Evolutionary conservation across 2,329 filamentous ascomycete species (phyloP).

Genomic region (Aspergillus spinulosporus): DNA sequence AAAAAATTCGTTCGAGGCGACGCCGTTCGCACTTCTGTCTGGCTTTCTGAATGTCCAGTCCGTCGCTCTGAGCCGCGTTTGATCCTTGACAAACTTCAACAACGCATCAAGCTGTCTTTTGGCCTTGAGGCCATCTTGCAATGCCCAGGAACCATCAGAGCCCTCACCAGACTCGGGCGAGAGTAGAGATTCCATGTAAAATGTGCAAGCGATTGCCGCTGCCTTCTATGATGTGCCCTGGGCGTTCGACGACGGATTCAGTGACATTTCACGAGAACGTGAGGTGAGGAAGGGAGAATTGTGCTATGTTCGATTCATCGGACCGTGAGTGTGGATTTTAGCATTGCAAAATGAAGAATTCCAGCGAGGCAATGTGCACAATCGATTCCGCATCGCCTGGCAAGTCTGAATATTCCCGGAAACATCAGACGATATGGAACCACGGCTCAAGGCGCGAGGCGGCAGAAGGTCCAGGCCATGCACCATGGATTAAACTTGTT

Average conservation of each 20-base stretch:
- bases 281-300: background rate
- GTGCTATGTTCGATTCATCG: too few relatives aligned
- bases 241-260: background rate
- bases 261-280: background rate
- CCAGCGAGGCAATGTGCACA: background rate
- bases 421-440: background rate
- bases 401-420: background rate
- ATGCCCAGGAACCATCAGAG: too few relatives aligned
- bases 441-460: background rate
- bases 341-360: background rate
- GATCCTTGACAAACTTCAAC: background rate
- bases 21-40: background rate
- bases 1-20: background rate
- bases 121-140: background rate
- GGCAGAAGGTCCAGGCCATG: background rate
- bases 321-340: background rate
- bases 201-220: background rate
- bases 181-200: background rate
- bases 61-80: too few relatives aligned
- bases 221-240: background rate
- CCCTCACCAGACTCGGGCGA: background rate
- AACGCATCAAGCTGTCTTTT: slow-evolving; percentile 1
- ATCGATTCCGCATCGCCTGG: background rate
- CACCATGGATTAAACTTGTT: background rate
- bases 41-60: background rate